These are phyloP conservation scores for Talaromyces sp. DNA, from an alignment of 2,329 filamentous ascomycete species.

Conservation along the genomic window DNA sequence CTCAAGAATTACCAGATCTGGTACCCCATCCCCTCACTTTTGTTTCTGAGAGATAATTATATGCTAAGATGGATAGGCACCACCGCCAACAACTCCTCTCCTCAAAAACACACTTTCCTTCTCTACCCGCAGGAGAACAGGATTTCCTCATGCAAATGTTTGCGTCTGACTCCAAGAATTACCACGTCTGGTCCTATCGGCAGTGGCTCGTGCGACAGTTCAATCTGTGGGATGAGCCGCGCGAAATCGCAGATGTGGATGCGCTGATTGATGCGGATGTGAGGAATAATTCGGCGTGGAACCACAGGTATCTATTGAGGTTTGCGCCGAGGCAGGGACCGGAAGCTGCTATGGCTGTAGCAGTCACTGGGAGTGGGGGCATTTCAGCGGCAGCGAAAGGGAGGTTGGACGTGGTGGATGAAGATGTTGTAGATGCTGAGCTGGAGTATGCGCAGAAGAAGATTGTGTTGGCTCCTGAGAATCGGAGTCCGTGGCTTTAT, in stretches of 20 bases:
- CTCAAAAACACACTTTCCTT: conserved; percentile 47
- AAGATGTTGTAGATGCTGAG: conserved; percentile 68
- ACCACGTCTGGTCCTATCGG: conserved; percentile 96
- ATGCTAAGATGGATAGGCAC: conserved; percentile 44
- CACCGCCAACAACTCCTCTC: conserved; percentile 56
- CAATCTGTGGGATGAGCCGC: conserved; percentile 52
- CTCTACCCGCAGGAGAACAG: conserved; percentile 63
- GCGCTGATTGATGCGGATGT: conserved; percentile 73
- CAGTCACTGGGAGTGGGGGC: neutral
- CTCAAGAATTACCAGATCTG: conserved; percentile 99
- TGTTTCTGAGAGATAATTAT: neutral
- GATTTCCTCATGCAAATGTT: conserved; percentile 79
- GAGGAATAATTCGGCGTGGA: conserved; percentile 96
- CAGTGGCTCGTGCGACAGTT: conserved; percentile 70
- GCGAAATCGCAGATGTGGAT: conserved; percentile 68
- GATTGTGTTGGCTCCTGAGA: conserved; percentile 80
- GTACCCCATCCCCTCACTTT: conserved; percentile 33
- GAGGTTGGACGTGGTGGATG: conserved; percentile 49
- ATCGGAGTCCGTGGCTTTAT: conserved; percentile 93
- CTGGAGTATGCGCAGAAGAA: conserved; percentile 69
- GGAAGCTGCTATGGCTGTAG: conserved; percentile 36
- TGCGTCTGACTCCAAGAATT: conserved; percentile 86
- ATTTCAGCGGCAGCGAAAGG: conserved; percentile 23
- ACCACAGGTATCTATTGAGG: conserved; percentile 90
- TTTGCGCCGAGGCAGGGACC: conserved; percentile 60